Base-by-base conservation (phyloP, 1,284 basidiomycete genomes). In the Wolfiporia cocos region DNA sequence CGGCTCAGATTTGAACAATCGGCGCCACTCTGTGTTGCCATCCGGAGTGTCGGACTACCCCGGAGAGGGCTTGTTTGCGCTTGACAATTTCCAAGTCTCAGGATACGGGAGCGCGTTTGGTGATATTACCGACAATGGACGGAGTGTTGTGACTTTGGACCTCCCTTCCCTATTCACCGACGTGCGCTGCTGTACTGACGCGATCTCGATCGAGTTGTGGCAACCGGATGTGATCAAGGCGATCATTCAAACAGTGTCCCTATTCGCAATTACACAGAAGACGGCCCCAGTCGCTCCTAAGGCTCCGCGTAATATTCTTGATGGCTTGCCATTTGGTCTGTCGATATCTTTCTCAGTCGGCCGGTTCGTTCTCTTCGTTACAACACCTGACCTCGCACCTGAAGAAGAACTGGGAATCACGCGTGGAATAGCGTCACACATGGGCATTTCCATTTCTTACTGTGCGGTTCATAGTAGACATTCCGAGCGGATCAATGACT, bases 331-430 rank as follows among this genome's bases (percentile, higher is more conserved):
- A 4, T 57, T 67, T 14, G 86, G 87, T 2, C 51, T 85, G 20
- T 67, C 71, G 10, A 54, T 70, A 14, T 76, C 80, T n/a, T 26
- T 84, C 23, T 73, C 84, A 0, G 51, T 92, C 22, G 77, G 71
- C 1, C 72, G 73, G n/a, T 65, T 87, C 36, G 77, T 81, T 34
- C 51, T 86, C 9, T 80, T 88, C 44, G 56, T 90, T 30, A 87
- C 87, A 4, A 77, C 84, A 15, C 74, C 73, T 26, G 92, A 93
- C 56, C 70, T 91, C 37, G 88, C 87, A 47, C 86, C 87, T 0
- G 63, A 71, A 0, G 82, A 86, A 50, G 69, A 73, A 15, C 60
- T 77, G 40, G 76, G 76, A 24, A 70, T 92, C 7, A 79, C 78
- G 2, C 77, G 88, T 20, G 92, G 92, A 1, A 59, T 91, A 31